Evolutionary conservation across 2,329 filamentous ascomycete species (phyloP).

Genomic region (Clonostachys rhizophaga): DNA sequence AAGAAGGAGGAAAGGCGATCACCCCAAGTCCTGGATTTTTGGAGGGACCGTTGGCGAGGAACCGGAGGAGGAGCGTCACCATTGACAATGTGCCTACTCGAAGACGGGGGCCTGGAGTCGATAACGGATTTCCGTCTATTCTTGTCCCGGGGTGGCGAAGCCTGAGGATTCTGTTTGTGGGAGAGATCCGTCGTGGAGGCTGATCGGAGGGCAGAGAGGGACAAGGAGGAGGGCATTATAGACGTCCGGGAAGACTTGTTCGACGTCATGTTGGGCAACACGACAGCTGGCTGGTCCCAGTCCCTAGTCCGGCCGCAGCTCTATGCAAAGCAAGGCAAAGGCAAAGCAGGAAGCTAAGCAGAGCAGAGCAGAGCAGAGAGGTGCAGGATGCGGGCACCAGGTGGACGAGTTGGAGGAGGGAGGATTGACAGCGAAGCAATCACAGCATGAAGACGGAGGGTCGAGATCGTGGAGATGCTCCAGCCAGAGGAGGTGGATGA

Average conservation of each 20-base stretch:
- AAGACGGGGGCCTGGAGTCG: background rate
- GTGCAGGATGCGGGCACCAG: too few relatives aligned
- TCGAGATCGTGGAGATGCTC: too few relatives aligned
- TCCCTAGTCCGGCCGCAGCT: background rate
- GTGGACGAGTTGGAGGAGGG: too few relatives aligned
- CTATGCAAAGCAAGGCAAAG: background rate
- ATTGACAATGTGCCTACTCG: background rate
- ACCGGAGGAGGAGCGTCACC: conserved; percentile 14
- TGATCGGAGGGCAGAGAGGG: conserved; percentile 22
- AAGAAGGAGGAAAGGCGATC: conserved; percentile 27
- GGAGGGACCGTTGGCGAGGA: conserved; percentile 13
- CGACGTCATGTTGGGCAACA: conserved; percentile 35
- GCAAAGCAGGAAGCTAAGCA: too few relatives aligned
- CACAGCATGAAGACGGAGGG: too few relatives aligned
- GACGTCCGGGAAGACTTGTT: conserved; percentile 36
- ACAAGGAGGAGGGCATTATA: conserved; percentile 26
- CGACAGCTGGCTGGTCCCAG: conserved; percentile 12
- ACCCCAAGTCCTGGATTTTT: conserved; percentile 27
- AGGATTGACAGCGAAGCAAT: too few relatives aligned
- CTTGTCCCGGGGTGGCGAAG: background rate
- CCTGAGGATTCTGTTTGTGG: conserved; percentile 5
- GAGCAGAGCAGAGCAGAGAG: too few relatives aligned
- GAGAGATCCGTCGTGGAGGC: conserved; percentile 6
- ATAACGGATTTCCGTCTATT: background rate
- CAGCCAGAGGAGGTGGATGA: too few relatives aligned